Percentiles rank a stretch among this genome's conserved stretches.
These are phyloP conservation scores for Colletotrichum plurivorum DNA, from an alignment of 2,329 filamentous ascomycete species.

Conservation along the genomic window DNA sequence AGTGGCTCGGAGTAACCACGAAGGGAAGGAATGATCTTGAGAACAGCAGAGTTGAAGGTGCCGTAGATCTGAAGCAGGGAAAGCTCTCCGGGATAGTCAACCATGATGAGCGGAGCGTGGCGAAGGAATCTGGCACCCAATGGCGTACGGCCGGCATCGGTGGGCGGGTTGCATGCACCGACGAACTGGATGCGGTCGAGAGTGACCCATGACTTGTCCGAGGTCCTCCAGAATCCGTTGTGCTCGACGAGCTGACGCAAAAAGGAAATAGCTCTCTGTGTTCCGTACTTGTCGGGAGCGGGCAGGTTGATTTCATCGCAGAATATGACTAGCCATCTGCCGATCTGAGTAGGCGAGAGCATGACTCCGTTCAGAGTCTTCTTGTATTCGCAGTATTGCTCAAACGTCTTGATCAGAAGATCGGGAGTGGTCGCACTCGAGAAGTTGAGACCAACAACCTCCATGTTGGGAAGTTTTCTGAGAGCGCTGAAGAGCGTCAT, in stretches of 20 bases:
- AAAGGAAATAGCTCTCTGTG: slow-evolving; percentile 97
- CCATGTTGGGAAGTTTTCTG: slow-evolving; percentile 97
- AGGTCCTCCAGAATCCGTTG: slow-evolving; percentile 98
- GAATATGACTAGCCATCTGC: slow-evolving; percentile 97
- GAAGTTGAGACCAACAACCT: slow-evolving; percentile 98
- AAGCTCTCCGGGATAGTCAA: slow-evolving; percentile 96
- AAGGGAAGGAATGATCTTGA: slow-evolving; percentile 97
- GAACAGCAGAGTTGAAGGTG: slow-evolving; percentile 94
- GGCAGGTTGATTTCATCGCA: slow-evolving; percentile 99
- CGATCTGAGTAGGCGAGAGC: slow-evolving; percentile 95
- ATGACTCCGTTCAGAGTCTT: slow-evolving; percentile 98
- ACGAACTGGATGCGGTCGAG: slow-evolving; percentile 99
- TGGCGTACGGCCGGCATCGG: slow-evolving; percentile 95
- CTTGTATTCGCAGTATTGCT: slow-evolving; percentile 99
- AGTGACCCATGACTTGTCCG: slow-evolving; percentile 97
- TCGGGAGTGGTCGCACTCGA: slow-evolving; percentile 98
- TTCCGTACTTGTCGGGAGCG: slow-evolving; percentile 96
- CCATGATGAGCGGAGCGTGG: slow-evolving; percentile 99
- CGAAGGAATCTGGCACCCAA: slow-evolving; percentile 94
- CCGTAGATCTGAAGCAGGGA: slow-evolving; percentile 98
- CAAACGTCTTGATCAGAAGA: slow-evolving; percentile 97
- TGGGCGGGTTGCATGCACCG: slow-evolving; percentile 97
- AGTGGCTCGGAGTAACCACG: slow-evolving; percentile 94
- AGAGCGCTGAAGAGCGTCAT: slow-evolving; percentile 99
- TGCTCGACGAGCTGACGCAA: slow-evolving; percentile 97